Conservation (phyloP, 208 protist genomes). For the Kentomonas sorsogonicus region DNA sequence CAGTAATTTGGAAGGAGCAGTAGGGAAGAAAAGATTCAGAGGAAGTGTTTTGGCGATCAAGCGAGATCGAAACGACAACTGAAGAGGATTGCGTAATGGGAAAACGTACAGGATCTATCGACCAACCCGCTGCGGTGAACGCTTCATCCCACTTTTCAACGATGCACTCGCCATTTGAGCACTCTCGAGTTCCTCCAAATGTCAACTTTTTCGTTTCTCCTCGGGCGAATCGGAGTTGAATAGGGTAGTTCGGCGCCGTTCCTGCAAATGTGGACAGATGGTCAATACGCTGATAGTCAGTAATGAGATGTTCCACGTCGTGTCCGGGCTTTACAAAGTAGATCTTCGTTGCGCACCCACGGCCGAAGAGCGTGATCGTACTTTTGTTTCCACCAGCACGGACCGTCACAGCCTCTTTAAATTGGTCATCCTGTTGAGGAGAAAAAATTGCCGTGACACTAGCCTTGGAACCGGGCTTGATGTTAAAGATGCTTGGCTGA, state of each 20-base stretch:
- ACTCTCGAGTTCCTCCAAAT: conserved; percentile 39
- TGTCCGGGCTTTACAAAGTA: conserved; percentile 27
- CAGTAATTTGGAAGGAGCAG: conserved; percentile 13
- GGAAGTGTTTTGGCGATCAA: no score
- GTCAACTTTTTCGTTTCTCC: conserved; percentile 39
- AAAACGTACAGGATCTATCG: background rate
- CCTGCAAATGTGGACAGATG: conserved; percentile 8
- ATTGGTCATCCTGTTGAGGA: conserved; percentile 22
- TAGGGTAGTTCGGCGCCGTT: conserved; percentile 19
- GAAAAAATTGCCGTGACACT: conserved; percentile 21
- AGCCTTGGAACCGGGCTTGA: conserved; percentile 26
- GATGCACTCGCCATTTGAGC: conserved; percentile 30
- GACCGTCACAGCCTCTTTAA: conserved; percentile 15
- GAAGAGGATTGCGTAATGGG: background rate
- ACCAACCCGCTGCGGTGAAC: conserved; percentile 36
- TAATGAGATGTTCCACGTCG: conserved; percentile 4
- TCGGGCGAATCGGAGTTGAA: conserved; percentile 29
- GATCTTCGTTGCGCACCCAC: conserved; percentile 19
- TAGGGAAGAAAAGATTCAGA: conserved; percentile 12
- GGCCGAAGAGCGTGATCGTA: conserved; percentile 26
- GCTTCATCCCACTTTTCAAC: conserved; percentile 41
- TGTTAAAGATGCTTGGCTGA: conserved; percentile 29
- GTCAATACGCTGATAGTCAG: conserved; percentile 7
- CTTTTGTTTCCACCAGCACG: conserved; percentile 37
- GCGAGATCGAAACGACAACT: background rate